Evolutionary conservation across 2,329 filamentous ascomycete species (phyloP).

Genomic region (Ascochyta pisi): DNA sequence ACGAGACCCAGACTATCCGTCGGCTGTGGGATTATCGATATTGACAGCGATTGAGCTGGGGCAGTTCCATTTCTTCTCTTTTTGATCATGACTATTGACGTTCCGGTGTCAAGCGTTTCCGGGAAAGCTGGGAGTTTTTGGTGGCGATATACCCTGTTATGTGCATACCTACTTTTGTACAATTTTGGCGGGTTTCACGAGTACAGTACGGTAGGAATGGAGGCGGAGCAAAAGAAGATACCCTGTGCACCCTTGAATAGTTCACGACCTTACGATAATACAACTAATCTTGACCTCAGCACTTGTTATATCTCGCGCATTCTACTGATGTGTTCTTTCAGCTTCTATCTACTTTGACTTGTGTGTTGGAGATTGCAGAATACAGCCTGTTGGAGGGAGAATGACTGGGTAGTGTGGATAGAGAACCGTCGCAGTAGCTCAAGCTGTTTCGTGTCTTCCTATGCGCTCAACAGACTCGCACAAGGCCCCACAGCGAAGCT

Average conservation of each 20-base stretch:
- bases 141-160: constrained; percentile 2
- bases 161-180: not conserved
- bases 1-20: not conserved
- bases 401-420: no score
- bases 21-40: constrained; percentile 6
- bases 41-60: constrained; percentile 9
- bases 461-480: no score
- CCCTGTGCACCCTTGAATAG: not conserved
- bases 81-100: not conserved
- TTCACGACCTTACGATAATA: not conserved
- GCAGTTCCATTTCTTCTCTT: not conserved
- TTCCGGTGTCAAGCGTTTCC: not conserved
- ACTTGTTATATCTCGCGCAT: no score
- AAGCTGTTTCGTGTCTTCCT: no score
- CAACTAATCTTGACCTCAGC: no score
- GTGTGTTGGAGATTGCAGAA: no score
- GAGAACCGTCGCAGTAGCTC: no score
- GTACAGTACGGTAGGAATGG: not conserved
- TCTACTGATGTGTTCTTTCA: no score
- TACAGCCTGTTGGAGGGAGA: no score
- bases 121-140: not conserved
- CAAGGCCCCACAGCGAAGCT: not conserved
- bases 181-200: not conserved
- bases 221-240: not conserved
- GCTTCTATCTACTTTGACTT: no score